Evolutionary conservation across 495 filamentous ascomycete genomes (phyloP), one percentile per base, ranked within the genome.

Genomic region (Emericellopsis terricola): DNA sequence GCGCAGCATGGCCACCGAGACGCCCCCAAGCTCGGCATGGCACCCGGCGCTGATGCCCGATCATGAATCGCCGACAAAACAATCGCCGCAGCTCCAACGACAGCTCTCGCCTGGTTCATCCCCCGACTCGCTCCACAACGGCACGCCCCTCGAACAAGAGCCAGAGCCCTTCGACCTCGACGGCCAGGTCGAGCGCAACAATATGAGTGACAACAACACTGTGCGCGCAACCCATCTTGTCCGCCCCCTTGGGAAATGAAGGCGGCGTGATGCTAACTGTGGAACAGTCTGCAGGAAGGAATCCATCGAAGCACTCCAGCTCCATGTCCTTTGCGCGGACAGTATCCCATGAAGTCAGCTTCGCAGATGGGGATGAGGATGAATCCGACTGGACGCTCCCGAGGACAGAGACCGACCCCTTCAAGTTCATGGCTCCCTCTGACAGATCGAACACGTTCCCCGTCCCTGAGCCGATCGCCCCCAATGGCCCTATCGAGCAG

Each of bases 401-500:
- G 8, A 51, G 58, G 29, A 55, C 56, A 15, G 59, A 60, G 26
- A 59, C 64, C 4, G 61, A 73, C 38, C 62, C 64, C 10, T 73
- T 71, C 49, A 64, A 63, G 37, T 60, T 63, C 29, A 62, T 75
- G 53, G 49, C 60, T 8, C 48, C 59, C 9, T 59, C 44, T 34
- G 62, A 67, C 19, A 59, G 71, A 32, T 65, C 71, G 28, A 74
- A 78, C 45, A 76, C 73, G 0, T 78, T 78, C 39, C 74, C 74
- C 8, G 51, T 48, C 10, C 62, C 75, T 1, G 60, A 64, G 18
- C 59, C 61, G 10, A 24, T 52, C 1, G 34, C 38, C 26, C 38
- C 41, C 28, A 34, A 44, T 3, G 38, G 48, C 26, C 38, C 51
- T 13, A 31, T 37, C 13, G 43, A 49, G 8, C 38, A 49, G 4